Conservation (phyloP, 2,329 filamentous ascomycete species). For the Pseudogymnoascus sp. region DNA sequence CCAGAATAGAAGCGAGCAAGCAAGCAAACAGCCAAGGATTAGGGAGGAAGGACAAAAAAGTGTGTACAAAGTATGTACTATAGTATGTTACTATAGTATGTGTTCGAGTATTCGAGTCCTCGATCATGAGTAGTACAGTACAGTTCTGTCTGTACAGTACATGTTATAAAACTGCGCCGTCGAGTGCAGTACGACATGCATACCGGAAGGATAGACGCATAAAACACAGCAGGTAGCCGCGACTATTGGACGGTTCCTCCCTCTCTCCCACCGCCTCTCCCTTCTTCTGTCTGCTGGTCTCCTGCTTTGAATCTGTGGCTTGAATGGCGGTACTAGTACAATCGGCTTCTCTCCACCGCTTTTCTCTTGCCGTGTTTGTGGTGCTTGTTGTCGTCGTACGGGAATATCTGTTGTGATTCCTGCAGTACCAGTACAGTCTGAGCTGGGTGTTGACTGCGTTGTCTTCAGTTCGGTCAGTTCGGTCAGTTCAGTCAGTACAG, state of each 20-base stretch:
- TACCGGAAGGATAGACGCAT: not conserved
- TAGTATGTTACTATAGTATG: not conserved
- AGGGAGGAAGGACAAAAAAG: not conserved
- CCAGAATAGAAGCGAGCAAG: not conserved
- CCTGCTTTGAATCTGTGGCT: not conserved
- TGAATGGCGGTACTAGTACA: not conserved
- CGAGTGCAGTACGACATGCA: not conserved
- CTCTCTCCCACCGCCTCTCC: not conserved
- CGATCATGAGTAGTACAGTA: not conserved
- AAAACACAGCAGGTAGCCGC: not conserved
- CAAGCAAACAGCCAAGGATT: not conserved
- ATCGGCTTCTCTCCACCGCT: not conserved
- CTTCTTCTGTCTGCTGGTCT: not conserved
- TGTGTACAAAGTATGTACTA: not conserved
- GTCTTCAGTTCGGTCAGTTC: not conserved
- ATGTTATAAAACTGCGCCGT: not conserved
- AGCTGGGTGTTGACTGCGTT: not conserved
- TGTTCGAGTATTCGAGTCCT: not conserved
- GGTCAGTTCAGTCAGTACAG: not conserved
- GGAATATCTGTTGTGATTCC: not conserved
- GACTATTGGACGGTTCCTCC: not conserved
- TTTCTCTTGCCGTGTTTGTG: not conserved
- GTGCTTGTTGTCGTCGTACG: not conserved
- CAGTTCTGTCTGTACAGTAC: not conserved
- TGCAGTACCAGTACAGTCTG: not conserved